Percentiles rank a stretch among this genome's conserved stretches.
These are phyloP conservation scores for Dovyalis caffra DNA, from an alignment of 345 rosid genomes.

Conservation along the genomic window DNA sequence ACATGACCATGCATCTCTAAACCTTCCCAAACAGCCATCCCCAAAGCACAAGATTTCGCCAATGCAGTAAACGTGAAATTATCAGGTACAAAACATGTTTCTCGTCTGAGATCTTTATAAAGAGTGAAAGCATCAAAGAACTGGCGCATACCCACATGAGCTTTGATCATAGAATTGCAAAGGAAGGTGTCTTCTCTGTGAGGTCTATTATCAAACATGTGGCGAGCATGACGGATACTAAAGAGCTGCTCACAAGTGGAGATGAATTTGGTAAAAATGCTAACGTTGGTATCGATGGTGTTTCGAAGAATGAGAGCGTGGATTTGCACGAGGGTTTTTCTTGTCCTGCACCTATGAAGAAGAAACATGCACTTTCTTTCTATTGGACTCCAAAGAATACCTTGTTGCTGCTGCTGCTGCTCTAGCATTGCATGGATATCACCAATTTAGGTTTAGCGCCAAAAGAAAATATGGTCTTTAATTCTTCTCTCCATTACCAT, in stretches of 20 bases:
- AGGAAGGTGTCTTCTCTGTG: conserved; percentile 54
- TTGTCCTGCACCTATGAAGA: conserved; percentile 42
- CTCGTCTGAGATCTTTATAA: conserved; percentile 46
- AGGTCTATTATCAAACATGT: conserved; percentile 50
- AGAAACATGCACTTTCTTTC: conserved; percentile 57
- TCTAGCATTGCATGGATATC: neutral
- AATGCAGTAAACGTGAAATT: conserved; percentile 55
- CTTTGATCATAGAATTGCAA: conserved; percentile 68
- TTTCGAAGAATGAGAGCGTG: conserved; percentile 66
- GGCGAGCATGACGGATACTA: conserved; percentile 50
- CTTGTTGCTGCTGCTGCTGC: neutral
- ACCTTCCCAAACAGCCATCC: conserved; percentile 45
- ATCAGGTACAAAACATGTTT: conserved; percentile 51
- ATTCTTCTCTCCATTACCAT: no score
- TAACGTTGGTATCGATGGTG: conserved; percentile 53
- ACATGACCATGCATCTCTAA: conserved; percentile 51
- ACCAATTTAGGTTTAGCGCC: neutral
- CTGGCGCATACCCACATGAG: conserved; percentile 41
- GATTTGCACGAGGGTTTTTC: conserved; percentile 44
- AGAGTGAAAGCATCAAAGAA: conserved; percentile 45
- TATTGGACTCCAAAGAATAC: conserved; percentile 39
- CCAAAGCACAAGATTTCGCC: conserved; percentile 48
- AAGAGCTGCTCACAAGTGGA: conserved; percentile 25
- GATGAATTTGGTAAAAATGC: conserved; percentile 59
- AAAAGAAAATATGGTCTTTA: no score